Conservation (phyloP, 768 basidiomycete species). For the Rhodotorula sphaerocarpa region DNA sequence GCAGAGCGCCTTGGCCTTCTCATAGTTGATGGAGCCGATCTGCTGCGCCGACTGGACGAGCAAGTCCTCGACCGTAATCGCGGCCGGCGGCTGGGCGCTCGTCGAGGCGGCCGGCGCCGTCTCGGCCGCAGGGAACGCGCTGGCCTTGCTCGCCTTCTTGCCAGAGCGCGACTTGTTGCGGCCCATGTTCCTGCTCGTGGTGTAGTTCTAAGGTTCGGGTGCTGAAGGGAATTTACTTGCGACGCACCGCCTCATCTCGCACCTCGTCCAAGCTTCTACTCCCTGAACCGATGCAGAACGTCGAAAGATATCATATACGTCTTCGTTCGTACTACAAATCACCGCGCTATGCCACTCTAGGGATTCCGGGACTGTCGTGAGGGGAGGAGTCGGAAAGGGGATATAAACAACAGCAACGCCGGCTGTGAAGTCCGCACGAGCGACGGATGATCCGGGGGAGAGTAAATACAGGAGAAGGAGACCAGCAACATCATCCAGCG, state of each 20-base stretch:
- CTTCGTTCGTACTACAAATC: no score
- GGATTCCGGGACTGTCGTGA: no score
- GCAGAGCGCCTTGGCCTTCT: conserved; percentile 28
- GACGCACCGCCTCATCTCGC: no score
- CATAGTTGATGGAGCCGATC: conserved; percentile 31
- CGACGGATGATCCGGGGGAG: neutral
- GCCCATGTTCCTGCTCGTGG: neutral
- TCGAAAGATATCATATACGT: no score
- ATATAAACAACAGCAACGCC: no score
- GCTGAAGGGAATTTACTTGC: no score
- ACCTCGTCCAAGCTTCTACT: no score
- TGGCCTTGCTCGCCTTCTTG: neutral
- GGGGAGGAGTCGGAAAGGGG: no score
- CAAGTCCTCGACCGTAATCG: conserved; percentile 27
- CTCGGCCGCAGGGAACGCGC: neutral
- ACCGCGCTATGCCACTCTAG: no score
- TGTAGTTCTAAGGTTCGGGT: no score
- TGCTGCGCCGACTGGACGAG: conserved; percentile 31
- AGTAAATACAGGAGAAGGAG: neutral
- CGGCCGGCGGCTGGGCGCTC: neutral
- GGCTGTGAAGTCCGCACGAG: no score
- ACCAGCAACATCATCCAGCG: neutral
- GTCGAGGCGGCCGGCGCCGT: conserved; percentile 1
- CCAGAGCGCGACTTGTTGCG: neutral
- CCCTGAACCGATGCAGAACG: no score